Base-by-base conservation (phyloP, 345 rosid species). In the Erysimum cheiranthoides region DNA sequence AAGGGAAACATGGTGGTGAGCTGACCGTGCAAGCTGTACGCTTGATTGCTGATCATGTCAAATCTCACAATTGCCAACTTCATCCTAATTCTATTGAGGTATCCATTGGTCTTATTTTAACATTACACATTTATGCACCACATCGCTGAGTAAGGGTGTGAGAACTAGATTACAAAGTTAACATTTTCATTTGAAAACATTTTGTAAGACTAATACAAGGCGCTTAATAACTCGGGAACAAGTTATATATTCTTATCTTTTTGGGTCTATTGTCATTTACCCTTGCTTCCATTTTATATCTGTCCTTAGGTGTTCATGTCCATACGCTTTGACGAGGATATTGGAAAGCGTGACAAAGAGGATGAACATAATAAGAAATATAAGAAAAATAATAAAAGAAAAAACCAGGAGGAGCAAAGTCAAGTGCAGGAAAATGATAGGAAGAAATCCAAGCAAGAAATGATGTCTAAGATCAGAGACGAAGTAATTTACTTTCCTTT, bases 41-140 rank as follows among this genome's bases (percentile, higher is more conserved):
- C 54, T 77, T 89, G 79, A 93, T 95, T 76, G 98, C 99, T 75
- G 80, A 82, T 73, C 88, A 80, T 65, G 98, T 95, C 61, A 95
- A 93, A 81, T 80, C 80, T 61, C 78, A 81, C 70, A 73, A 88
- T 82, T 95, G 98, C 66, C 98, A 89, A 63, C 80, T 92, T 88
- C 99, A 90, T 86, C 96, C 98, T 40, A 91, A 89, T 77, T 80
- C 92, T 69, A 68, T 93, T 43, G 96, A 85, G 92, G 98, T 90
- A 83, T 58, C 39, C 13, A 42, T 40, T 66, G 43, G 32, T 39
- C 34, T 56, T 27, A 58, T 72, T 42, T 53, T 27, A 50, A 51
- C 73, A 58, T 30, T 63, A 59, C 47, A 28, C 10, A 17, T 65
- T 39, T 66, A 43, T 60, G 30, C 52, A 57, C 34, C 54, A 57